phyloP scores from a whole-genome alignment of 2,329 filamentous ascomycete genomes.

The Penicillium sp. region DNA sequence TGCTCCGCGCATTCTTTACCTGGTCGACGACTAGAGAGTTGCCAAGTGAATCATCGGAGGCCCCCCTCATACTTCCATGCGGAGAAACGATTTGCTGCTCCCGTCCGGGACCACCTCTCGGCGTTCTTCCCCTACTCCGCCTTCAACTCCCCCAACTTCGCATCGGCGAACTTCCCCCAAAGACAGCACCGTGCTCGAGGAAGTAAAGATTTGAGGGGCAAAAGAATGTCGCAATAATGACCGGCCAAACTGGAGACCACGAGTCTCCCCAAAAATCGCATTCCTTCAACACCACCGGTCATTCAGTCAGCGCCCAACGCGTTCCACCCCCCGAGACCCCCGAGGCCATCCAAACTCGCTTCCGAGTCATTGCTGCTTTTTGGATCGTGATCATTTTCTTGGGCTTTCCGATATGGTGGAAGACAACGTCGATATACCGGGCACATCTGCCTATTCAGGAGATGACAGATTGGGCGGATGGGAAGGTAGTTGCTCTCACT shows the following conservation, averaged over 20 bases:
- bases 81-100: too few species aligned
- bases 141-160: neutral
- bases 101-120: neutral
- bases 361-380: conserved; percentile 75
- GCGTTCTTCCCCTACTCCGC: neutral
- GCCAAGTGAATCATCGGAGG: too few species aligned
- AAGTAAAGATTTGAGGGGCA: conserved; percentile 10
- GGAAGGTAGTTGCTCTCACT: conserved; percentile 55
- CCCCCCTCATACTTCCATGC: too few species aligned
- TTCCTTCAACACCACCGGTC: conserved; percentile 4
- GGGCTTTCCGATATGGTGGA: conserved; percentile 92
- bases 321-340: conserved; percentile 71
- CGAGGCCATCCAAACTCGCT: conserved; percentile 62
- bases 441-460: conserved; percentile 73
- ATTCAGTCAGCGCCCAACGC: conserved; percentile 26
- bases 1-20: too few species aligned
- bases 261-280: conserved; percentile 21
- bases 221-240: conserved; percentile 35
- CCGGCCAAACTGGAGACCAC: conserved; percentile 28
- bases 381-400: conserved; percentile 80
- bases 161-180: neutral
- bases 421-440: conserved; percentile 86
- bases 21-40: too few species aligned
- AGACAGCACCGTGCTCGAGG: conserved; percentile 10
- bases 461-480: conserved; percentile 90